Base-by-base conservation (phyloP, 208 protist species). In the Tritrichomonas foetus region DNA sequence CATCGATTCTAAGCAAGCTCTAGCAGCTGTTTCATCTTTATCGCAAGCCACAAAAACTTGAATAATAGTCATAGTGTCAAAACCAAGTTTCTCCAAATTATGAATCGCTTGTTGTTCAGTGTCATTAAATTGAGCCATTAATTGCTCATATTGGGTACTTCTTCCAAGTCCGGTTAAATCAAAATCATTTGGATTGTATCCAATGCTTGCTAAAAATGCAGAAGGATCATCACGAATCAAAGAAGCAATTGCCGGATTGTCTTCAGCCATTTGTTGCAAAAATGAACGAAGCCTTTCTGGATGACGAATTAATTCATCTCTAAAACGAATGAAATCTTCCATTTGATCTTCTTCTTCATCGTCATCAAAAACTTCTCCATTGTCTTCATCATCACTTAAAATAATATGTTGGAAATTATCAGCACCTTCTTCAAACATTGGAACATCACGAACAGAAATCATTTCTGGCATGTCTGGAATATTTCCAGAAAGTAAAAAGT, bases 211-310 rank as follows among this genome's bases (percentile, higher is more conserved):
- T 27, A 89, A 36, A 36, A 89, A 89, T 33, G 47, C 44, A 30
- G 78, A 25, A 44, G 78, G 78, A 36, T 89, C 78, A 30, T 57
- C 47, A 39, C 44, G 44, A 89, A 89, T 89, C 0, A 89, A 49
- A 55, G 16, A 20, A 36, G 78, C 78, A 89, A 89, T 57, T n/a
- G 41, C 78, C 20, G 78, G 78, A 89, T 89, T 89, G n/a, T 89
- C 47, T 53, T 89, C 47, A 22, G 78, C 78, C 8, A 57, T n/a
- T n/a, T 89, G 41, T 39, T 89, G 16, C 1, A 89, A 36, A 39
- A 69, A 69, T 33, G 64, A 69, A n/a, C 64, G 13, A 5, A 69
- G 27, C 11, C 25, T 69, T 69, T 16, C 64, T 69, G 64, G 64
- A 69, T 69, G 11, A 5, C 64, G 13, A n/a, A 69, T 69, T 33